phyloP scores from a whole-genome alignment of 192 early-diverging fungal species.

The Podila epicladia region DNA sequence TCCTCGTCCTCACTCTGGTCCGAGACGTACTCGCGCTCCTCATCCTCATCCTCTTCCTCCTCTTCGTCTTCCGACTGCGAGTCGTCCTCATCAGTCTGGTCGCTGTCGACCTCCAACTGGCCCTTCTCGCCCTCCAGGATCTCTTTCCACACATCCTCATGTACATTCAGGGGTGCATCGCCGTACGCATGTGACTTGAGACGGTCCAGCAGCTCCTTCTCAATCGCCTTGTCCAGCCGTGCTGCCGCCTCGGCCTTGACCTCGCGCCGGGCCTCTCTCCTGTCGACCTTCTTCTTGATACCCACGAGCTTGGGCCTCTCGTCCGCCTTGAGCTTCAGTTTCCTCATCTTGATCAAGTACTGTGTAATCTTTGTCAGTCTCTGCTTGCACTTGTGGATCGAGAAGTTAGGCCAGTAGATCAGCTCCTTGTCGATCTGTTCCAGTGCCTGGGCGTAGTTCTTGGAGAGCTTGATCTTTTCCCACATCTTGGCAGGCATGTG shows the following conservation, averaged over 20 bases:
- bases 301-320: constrained; percentile 80
- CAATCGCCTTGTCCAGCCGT: constrained; percentile 89
- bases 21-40: constrained; percentile 67
- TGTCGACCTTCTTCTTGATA: constrained; percentile 95
- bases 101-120: constrained; percentile 74
- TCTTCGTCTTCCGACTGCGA: constrained; percentile 60
- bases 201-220: constrained; percentile 94
- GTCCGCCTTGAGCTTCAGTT: constrained; percentile 83
- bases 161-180: constrained; percentile 96
- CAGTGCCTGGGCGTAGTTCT: constrained; percentile 89
- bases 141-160: constrained; percentile 88
- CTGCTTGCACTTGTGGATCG: constrained; percentile 96
- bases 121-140: constrained; percentile 83
- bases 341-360: constrained; percentile 94
- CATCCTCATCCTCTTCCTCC: constrained; percentile 61
- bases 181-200: constrained; percentile 95
- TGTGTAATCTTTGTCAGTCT: constrained; percentile 96
- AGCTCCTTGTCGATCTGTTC: constrained; percentile 92
- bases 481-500: constrained; percentile 95
- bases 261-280: constrained; percentile 87
- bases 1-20: constrained; percentile 73
- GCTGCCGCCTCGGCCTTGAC: constrained; percentile 92
- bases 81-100: constrained; percentile 78
- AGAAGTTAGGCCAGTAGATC: constrained; percentile 90
- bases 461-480: constrained; percentile 89